Base-by-base conservation (phyloP, 305 asterid genomes). In the Plantago coronopus region DNA sequence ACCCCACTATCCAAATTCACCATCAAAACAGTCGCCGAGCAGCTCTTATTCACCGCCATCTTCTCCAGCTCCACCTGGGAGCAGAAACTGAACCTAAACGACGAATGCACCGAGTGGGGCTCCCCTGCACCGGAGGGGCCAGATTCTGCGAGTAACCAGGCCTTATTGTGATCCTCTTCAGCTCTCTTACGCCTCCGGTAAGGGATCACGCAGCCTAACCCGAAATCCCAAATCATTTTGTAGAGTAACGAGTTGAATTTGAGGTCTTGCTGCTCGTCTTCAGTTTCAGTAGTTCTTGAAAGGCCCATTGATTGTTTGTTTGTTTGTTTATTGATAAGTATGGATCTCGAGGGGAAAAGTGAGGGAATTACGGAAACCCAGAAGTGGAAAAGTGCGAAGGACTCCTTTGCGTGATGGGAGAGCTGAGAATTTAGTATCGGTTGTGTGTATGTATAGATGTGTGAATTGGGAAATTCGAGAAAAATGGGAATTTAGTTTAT, bases 61-160 rank as follows among this genome's bases (percentile, higher is more conserved):
- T 95, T 76, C 44, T 93, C 96, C 42, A 89, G 81, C 80, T 89
- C 99, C 55, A 93, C 86, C 71, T 93, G 94, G 22, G 97, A 84
- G 61, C 97, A 93, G 61, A 93, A 51, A 64, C 94, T 89, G 79
- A 93, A 84, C 79, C 97, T 82, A 63, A 93, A 93, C 37, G 99
- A 93, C 18, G 99, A 93, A 70, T 93, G 99, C n/a, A 87, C 95
- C 1, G 97, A 79, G 60, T 87, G 87, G 0, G 95, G 89, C 63
- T 93, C 99, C 56, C 86, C 96, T 13, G 85, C 80, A 19, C 83
- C 97, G 59, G 86, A 80, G 14, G 95, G 97, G 25, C 96, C 97
- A 12, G 94, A 70, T 66, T 87, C 97, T 23, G 97, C 97, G 62
- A 89, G 81, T 75, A 93, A 68, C 99, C 97, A 93, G 7, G 94